These are phyloP conservation scores for Suaeda aralocaspica DNA, from an alignment of 148 eudicot species.

Conservation along the genomic window DNA sequence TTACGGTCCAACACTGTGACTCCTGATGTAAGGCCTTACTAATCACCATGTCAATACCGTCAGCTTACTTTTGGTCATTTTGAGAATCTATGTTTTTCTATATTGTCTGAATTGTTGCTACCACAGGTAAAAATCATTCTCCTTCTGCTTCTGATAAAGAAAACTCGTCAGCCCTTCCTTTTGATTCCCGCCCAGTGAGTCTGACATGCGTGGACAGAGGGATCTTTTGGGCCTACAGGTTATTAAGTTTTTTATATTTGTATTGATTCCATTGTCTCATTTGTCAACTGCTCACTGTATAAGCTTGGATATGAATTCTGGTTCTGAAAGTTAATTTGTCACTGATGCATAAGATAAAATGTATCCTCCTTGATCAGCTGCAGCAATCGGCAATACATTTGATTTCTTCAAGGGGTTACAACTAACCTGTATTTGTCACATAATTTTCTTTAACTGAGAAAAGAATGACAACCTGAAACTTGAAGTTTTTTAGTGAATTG, in stretches of 20 bases:
- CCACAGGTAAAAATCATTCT: constrained; percentile 34
- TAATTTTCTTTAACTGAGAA: too few relatives aligned
- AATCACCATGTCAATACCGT: constrained; percentile 4
- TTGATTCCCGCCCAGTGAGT: constrained; percentile 28
- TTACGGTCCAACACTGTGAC: constrained; percentile 32
- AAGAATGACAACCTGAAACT: background rate
- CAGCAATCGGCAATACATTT: too few relatives aligned
- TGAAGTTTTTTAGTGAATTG: background rate
- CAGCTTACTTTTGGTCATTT: constrained; percentile 6
- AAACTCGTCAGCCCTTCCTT: constrained; percentile 23
- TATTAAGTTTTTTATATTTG: constrained; percentile 29
- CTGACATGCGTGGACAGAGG: constrained; percentile 33
- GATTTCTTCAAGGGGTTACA: background rate
- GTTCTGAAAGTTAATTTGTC: background rate
- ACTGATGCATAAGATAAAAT: background rate
- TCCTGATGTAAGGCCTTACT: constrained; percentile 55
- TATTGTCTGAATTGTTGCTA: constrained; percentile 8
- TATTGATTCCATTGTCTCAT: constrained; percentile 27
- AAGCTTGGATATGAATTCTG: too few relatives aligned
- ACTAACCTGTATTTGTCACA: background rate
- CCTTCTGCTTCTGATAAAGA: constrained; percentile 27
- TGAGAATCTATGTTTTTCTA: background rate
- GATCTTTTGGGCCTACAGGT: constrained; percentile 56
- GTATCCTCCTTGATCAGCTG: background rate
- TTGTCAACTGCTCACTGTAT: background rate